Conservation (phyloP, 164 flowering plant species). For the Magnolia officinalis region DNA sequence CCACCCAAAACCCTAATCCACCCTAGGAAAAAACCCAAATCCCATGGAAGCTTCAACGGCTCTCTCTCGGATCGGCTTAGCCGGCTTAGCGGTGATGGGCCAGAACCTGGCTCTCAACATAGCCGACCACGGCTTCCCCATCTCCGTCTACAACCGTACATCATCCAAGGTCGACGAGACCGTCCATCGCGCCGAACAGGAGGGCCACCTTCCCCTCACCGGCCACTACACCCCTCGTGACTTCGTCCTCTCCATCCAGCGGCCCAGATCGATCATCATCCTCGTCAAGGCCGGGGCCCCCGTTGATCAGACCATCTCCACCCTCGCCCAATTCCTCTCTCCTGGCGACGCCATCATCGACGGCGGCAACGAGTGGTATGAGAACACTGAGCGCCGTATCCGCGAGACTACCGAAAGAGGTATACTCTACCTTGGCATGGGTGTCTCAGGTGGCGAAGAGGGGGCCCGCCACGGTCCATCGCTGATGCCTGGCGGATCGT, state of each 20-base stretch:
- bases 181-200: constrained; percentile 29
- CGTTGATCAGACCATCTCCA: constrained; percentile 43
- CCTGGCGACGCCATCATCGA: constrained; percentile 42
- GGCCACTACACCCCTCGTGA: constrained; percentile 33
- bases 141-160: constrained; percentile 53
- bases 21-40: not conserved
- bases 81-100: constrained; percentile 59
- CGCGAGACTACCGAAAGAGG: constrained; percentile 17
- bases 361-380: constrained; percentile 47
- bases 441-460: constrained; percentile 46
- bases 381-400: constrained; percentile 39
- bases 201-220: constrained; percentile 34
- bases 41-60: constrained; percentile 19
- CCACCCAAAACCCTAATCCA: not conserved
- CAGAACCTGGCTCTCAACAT: constrained; percentile 50
- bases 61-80: constrained; percentile 46
- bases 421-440: constrained; percentile 38
- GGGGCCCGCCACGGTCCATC: constrained; percentile 47
- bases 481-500: constrained; percentile 56
- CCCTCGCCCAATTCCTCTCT: constrained; percentile 29
- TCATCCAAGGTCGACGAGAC: constrained; percentile 45
- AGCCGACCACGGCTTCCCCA: constrained; percentile 43
- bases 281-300: constrained; percentile 51
- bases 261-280: constrained; percentile 43
- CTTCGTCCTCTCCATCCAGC: constrained; percentile 33